A percentile compares a stretch with the other conserved stretches of the same genome.
phyloP scores from a whole-genome alignment of 306 rosid genomes.

The Leucaena leucocephala region DNA sequence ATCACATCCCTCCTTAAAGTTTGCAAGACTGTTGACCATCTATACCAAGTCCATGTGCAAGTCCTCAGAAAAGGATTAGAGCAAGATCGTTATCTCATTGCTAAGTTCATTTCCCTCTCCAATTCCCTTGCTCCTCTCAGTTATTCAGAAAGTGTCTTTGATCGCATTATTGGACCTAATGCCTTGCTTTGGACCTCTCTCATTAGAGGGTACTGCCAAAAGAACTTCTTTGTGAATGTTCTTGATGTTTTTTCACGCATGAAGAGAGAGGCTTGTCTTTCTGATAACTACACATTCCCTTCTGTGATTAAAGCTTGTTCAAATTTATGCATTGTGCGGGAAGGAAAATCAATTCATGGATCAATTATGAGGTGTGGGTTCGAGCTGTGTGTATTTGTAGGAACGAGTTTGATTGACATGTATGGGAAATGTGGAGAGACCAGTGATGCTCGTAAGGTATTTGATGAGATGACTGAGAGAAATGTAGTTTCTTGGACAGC shows the following conservation, averaged over 20 bases:
- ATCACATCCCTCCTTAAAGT: conserved; percentile 50
- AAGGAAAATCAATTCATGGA: conserved; percentile 65
- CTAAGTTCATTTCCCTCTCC: conserved; percentile 47
- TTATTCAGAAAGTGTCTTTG: conserved; percentile 40
- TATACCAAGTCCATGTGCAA: conserved; percentile 67
- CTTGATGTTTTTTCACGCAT: conserved; percentile 47
- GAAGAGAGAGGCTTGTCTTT: conserved; percentile 54
- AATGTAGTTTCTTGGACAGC: conserved; percentile 62
- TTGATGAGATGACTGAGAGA: conserved; percentile 51
- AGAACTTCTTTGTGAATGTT: conserved; percentile 36
- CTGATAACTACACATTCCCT: conserved; percentile 71
- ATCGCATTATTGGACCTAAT: conserved; percentile 47
- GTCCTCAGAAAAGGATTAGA: conserved; percentile 67
- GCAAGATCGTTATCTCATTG: conserved; percentile 63
- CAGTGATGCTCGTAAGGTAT: conserved; percentile 62
- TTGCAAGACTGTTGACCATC: conserved; percentile 52
- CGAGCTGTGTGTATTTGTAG: conserved; percentile 54
- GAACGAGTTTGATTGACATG: conserved; percentile 69
- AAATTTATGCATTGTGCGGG: conserved; percentile 30
- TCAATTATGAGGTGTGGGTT: conserved; percentile 66
- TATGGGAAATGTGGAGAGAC: conserved; percentile 64
- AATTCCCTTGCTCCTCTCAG: conserved; percentile 22
- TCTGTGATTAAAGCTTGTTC: conserved; percentile 65
- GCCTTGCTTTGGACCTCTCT: conserved; percentile 74
- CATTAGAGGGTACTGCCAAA: conserved; percentile 49